Percentiles rank a stretch among this genome's conserved stretches.
Conservation (phyloP, 2,329 filamentous ascomycete genomes). For the Fragosphaeria purpurea region DNA sequence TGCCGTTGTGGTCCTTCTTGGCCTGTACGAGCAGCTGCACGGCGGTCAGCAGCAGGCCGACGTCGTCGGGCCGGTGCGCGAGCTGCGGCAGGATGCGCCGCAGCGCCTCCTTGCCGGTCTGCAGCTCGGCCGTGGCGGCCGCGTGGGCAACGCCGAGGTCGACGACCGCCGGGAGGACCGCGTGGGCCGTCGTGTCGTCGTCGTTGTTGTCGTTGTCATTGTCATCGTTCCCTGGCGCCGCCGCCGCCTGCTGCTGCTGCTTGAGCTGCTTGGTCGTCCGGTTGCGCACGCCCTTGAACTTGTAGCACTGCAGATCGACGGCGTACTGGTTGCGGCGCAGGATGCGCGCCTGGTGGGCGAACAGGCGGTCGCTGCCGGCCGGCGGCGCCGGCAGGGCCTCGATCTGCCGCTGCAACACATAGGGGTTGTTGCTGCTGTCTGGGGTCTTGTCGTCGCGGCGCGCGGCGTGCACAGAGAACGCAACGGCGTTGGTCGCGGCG, state of each 20-base stretch:
- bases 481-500: constrained; percentile 56
- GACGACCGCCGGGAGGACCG: constrained; percentile 24
- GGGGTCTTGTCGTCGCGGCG: constrained; percentile 10
- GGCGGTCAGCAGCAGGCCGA: constrained; percentile 70
- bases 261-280: constrained; percentile 35
- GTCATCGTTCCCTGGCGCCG: too few relatives aligned
- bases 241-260: constrained; percentile 17
- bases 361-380: constrained; percentile 52
- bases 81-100: constrained; percentile 60
- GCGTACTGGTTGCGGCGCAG: constrained; percentile 54
- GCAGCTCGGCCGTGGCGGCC: constrained; percentile 59
- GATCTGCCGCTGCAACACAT: constrained; percentile 52
- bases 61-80: constrained; percentile 65
- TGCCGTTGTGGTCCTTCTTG: constrained; percentile 36
- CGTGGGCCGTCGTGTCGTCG: constrained; percentile 14
- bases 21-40: constrained; percentile 70
- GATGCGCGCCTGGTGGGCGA: constrained; percentile 57
- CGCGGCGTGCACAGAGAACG: constrained; percentile 31
- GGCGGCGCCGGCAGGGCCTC: constrained; percentile 42
- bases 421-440: constrained; percentile 52
- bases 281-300: constrained; percentile 50
- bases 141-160: constrained; percentile 48
- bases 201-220: constrained; percentile 13
- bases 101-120: constrained; percentile 56
- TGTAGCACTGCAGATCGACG: constrained; percentile 56